phyloP scores from a whole-genome alignment of 768 basidiomycete genomes.

The Pholiota conissans region DNA sequence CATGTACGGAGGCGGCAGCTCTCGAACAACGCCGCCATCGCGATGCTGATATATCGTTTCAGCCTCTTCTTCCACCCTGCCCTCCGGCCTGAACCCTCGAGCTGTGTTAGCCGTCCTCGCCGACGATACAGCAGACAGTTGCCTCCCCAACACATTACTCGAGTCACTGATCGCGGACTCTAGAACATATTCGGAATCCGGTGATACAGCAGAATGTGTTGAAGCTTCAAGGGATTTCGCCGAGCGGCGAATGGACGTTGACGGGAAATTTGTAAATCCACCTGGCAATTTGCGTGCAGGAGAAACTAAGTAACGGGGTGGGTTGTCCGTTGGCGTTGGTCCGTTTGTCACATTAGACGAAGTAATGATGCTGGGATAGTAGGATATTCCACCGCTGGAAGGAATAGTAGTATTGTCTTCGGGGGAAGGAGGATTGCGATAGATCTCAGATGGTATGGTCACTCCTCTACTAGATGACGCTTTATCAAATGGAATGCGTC shows the following conservation, averaged over 20 bases:
- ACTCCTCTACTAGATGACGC: too few relatives aligned
- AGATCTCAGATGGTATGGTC: not conserved
- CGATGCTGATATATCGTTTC: not conserved
- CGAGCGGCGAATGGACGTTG: not conserved
- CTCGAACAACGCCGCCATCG: not conserved
- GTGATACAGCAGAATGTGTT: not conserved
- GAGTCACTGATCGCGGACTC: not conserved
- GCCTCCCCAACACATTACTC: not conserved
- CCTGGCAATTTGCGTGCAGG: not conserved
- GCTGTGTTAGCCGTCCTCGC: not conserved
- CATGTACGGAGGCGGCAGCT: not conserved
- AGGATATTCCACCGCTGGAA: not conserved
- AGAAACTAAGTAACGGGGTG: not conserved
- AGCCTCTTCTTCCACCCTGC: not conserved
- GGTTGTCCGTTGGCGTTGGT: not conserved
- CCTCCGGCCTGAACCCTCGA: not conserved
- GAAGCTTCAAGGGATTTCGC: not conserved
- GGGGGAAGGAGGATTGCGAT: not conserved
- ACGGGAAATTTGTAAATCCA: not conserved
- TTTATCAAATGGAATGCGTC: too few relatives aligned
- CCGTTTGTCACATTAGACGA: too few relatives aligned
- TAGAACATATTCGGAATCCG: not conserved
- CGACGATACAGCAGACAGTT: not conserved
- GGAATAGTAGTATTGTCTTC: too few relatives aligned
- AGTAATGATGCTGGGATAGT: not conserved